Conservation (phyloP, 2,329 filamentous ascomycete species). For the Sordariomycetes sp. region DNA sequence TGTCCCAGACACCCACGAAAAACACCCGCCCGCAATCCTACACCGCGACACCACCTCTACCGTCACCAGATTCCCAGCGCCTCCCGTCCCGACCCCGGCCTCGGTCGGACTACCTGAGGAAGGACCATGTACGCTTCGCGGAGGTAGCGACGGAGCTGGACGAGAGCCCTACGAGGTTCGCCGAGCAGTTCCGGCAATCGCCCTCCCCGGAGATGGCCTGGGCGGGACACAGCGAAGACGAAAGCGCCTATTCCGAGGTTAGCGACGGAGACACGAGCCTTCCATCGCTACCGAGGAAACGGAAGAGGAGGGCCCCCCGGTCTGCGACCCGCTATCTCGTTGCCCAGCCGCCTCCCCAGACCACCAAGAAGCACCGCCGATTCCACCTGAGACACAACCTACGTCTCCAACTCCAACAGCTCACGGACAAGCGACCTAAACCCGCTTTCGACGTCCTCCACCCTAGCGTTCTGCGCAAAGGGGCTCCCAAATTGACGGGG, state of each 20-base stretch:
- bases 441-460: constrained; percentile 68
- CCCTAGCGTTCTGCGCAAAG: constrained; percentile 47
- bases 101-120: constrained; percentile 25
- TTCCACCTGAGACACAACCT: constrained; percentile 58
- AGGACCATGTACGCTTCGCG: constrained; percentile 37
- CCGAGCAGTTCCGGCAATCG: neutral
- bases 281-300: constrained; percentile 22
- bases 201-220: neutral
- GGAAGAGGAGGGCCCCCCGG: constrained; percentile 33
- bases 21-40: neutral
- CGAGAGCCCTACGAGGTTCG: neutral
- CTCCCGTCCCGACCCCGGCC: constrained; percentile 15
- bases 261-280: constrained; percentile 30
- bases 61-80: constrained; percentile 5
- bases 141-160: constrained; percentile 11
- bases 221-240: constrained; percentile 33
- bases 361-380: constrained; percentile 51
- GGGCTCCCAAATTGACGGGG: constrained; percentile 46
- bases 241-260: constrained; percentile 26
- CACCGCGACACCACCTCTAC: constrained; percentile 2
- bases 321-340: constrained; percentile 55
- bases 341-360: constrained; percentile 54
- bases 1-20: constrained; percentile 5
- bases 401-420: constrained; percentile 59
- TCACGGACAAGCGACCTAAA: constrained; percentile 50